Conservation (phyloP, 441 rosid genomes). For the Theobroma grandiflorum region DNA sequence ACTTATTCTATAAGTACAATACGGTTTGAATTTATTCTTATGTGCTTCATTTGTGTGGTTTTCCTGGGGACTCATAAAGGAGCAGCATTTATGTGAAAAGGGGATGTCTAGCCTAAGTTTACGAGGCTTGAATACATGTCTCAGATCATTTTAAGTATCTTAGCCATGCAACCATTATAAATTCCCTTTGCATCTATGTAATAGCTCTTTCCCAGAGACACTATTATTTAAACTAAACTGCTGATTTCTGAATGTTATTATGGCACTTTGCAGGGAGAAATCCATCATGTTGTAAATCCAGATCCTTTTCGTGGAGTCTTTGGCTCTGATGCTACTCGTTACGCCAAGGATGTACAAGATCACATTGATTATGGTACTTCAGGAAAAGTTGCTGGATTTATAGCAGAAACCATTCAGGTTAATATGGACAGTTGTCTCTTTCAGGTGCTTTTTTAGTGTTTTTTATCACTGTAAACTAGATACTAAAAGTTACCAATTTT, state of each 20-base stretch:
- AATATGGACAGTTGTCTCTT: slow-evolving; percentile 22
- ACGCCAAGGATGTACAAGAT: slow-evolving; percentile 90
- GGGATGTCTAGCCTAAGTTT: background rate
- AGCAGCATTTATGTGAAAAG: background rate
- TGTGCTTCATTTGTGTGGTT: background rate
- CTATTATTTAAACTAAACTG: slow-evolving; percentile 17
- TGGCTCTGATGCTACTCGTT: slow-evolving; percentile 76
- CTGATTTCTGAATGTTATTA: background rate
- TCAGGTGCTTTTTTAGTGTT: background rate
- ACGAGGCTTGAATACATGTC: background rate
- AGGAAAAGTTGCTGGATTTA: slow-evolving; percentile 91
- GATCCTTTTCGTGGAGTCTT: slow-evolving; percentile 88
- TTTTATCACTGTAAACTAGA: background rate
- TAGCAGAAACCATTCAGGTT: slow-evolving; percentile 96
- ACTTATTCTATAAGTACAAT: background rate
- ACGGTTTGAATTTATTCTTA: background rate
- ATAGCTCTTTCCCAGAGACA: background rate
- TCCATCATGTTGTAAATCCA: slow-evolving; percentile 92
- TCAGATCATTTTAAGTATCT: background rate
- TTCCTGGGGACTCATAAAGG: background rate
- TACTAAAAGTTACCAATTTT: slow-evolving; percentile 13
- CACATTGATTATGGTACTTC: slow-evolving; percentile 91
- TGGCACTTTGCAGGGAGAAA: slow-evolving; percentile 72
- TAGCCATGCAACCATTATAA: background rate
- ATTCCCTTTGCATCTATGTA: slow-evolving; percentile 3